Percentiles rank a stretch among this genome's conserved stretches.
phyloP scores from a whole-genome alignment of 2,329 filamentous ascomycete genomes.

The Fonsecaea nubica region DNA sequence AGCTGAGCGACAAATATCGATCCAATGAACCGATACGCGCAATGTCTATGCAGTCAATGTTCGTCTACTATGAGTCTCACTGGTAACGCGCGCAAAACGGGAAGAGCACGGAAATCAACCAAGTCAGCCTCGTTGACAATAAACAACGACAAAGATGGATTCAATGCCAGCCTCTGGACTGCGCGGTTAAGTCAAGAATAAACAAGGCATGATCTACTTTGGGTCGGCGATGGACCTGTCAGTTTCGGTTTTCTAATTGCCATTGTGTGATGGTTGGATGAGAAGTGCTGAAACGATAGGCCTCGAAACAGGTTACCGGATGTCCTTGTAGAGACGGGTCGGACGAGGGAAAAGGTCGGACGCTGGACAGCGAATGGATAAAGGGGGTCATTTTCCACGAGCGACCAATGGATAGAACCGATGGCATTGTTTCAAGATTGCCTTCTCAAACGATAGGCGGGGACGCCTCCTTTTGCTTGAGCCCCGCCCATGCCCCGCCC shows the following conservation, averaged over 20 bases:
- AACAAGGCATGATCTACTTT: constrained; percentile 1
- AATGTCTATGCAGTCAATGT: background rate
- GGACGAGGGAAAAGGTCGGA: constrained; percentile 5
- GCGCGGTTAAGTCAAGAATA: constrained; percentile 20
- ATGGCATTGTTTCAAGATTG: constrained; percentile 9
- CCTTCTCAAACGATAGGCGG: constrained; percentile 19
- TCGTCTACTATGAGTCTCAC: background rate
- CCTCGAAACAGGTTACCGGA: background rate
- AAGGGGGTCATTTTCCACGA: constrained; percentile 4
- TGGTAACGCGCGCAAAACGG: constrained; percentile 12
- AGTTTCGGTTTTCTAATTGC: constrained; percentile 4
- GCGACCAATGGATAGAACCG: constrained; percentile 6
- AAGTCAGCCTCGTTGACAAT: constrained; percentile 20
- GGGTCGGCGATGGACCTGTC: background rate
- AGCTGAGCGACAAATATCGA: background rate
- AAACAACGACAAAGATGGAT: constrained; percentile 4
- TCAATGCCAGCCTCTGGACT: constrained; percentile 3
- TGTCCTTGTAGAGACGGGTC: background rate
- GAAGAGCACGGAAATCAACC: background rate
- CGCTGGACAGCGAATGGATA: constrained; percentile 15
- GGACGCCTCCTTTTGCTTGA: constrained; percentile 6
- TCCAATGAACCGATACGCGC: background rate
- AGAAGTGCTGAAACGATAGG: background rate
- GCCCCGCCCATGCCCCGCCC: background rate
- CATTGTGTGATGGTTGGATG: constrained; percentile 9